Conservation (phyloP, 176 grass and related monocot genomes). For the Guadua angustifolia region DNA sequence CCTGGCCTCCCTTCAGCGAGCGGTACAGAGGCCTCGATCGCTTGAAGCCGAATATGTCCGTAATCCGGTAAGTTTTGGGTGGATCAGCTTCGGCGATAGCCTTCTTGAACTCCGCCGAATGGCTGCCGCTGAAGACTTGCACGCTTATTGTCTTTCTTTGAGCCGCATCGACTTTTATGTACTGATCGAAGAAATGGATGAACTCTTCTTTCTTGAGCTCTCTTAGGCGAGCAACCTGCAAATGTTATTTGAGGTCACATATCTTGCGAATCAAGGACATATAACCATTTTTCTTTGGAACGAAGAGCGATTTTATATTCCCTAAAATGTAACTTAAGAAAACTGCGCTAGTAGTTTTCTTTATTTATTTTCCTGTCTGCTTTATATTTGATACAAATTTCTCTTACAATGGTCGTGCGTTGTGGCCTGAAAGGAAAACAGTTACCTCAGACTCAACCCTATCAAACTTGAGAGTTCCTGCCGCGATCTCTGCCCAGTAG, state of each 20-base stretch:
- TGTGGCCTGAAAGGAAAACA: background rate
- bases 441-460: slow-evolving; percentile 71
- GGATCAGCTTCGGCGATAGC: slow-evolving; percentile 35
- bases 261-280: background rate
- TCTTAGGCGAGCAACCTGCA: slow-evolving; percentile 71
- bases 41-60: slow-evolving; percentile 67
- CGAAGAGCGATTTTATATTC: background rate
- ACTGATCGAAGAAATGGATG: slow-evolving; percentile 64
- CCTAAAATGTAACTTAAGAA: background rate
- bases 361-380: background rate
- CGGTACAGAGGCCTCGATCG: slow-evolving; percentile 73
- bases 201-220: slow-evolving; percentile 85
- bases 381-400: background rate
- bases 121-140: slow-evolving; percentile 65
- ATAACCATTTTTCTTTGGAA: background rate
- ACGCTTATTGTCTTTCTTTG: slow-evolving; percentile 72
- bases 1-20: slow-evolving; percentile 61
- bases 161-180: slow-evolving; percentile 68
- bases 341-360: background rate
- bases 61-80: slow-evolving; percentile 47
- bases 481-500: slow-evolving; percentile 77
- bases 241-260: slow-evolving; percentile 4
- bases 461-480: slow-evolving; percentile 80
- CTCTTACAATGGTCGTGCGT: background rate
- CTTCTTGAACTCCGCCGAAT: slow-evolving; percentile 51